Conservation (phyloP, 352 stramenopile species). For the Globisporangium takayamanum region DNA sequence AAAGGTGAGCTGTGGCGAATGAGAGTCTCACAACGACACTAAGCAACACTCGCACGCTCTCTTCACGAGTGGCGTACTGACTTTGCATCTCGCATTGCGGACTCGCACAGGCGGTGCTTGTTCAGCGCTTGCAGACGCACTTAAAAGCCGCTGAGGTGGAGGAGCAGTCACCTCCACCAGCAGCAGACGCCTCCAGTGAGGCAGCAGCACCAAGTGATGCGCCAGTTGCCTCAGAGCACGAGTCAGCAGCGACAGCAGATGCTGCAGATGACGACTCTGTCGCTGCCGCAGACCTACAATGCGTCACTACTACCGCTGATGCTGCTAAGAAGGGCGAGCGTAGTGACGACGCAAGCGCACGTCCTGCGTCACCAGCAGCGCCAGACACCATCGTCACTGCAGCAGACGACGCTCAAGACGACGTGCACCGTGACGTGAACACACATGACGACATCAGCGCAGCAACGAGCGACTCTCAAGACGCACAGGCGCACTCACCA, state of each 20-base stretch:
- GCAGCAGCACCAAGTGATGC: too few relatives aligned
- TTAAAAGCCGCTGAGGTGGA: conserved; percentile 9
- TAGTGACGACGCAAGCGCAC: background rate
- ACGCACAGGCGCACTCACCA: background rate
- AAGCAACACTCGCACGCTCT: background rate
- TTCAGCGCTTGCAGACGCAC: conserved; percentile 28
- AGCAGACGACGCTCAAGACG: background rate
- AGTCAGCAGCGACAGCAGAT: too few relatives aligned
- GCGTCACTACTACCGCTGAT: too few relatives aligned
- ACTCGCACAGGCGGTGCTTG: conserved; percentile 21
- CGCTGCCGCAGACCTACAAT: too few relatives aligned
- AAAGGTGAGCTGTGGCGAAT: conserved; percentile 21
- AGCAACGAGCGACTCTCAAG: background rate
- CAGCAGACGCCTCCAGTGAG: conserved; percentile 1
- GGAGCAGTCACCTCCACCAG: background rate
- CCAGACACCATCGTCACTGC: background rate
- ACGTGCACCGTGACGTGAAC: too few relatives aligned
- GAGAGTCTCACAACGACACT: too few relatives aligned
- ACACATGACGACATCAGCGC: background rate
- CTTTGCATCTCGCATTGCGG: background rate
- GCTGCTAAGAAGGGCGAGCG: too few relatives aligned
- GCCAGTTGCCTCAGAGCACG: too few relatives aligned
- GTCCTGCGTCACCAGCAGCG: background rate
- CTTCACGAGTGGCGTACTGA: background rate
- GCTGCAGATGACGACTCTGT: too few relatives aligned